A percentile compares a stretch with the other conserved stretches of the same genome.
Evolutionary conservation across 805 yeast genomes (phyloP).

Genomic region (Torulaspora microellipsoides): DNA sequence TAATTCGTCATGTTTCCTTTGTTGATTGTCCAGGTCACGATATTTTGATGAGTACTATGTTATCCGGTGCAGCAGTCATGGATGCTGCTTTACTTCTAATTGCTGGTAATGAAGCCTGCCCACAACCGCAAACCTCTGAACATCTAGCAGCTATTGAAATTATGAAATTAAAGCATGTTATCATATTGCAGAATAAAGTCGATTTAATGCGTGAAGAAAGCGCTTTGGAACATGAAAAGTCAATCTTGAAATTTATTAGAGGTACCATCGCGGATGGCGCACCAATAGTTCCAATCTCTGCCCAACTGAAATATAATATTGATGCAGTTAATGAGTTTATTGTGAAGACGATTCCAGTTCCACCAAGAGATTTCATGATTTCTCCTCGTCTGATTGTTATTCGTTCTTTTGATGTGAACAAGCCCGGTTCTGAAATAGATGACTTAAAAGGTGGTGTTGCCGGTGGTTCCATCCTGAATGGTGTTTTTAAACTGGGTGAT

Average conservation of each 20-base stretch:
- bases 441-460: constrained; percentile 99
- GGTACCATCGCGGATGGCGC: constrained; percentile 99
- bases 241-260: constrained; percentile 85
- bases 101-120: constrained; percentile 99
- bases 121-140: constrained; percentile 99
- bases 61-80: constrained; percentile 99
- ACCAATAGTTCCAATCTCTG: constrained; percentile 97
- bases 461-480: constrained; percentile 96
- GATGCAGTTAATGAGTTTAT: constrained; percentile 98
- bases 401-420: constrained; percentile 97
- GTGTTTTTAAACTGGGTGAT: constrained; percentile 95
- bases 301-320: constrained; percentile 96
- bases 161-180: constrained; percentile 95
- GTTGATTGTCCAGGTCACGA: constrained; percentile 99
- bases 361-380: constrained; percentile 89
- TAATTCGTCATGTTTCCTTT: constrained; percentile 94
- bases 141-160: constrained; percentile 99
- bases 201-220: constrained; percentile 97
- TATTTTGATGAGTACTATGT: constrained; percentile 99
- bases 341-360: constrained; percentile 90
- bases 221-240: constrained; percentile 92
- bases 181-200: constrained; percentile 94
- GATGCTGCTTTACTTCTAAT: constrained; percentile 95
- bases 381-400: constrained; percentile 94
- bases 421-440: constrained; percentile 96